These are phyloP conservation scores for Aegilops longissima DNA, from an alignment of 176 grass and related monocot genomes.

Conservation along the genomic window DNA sequence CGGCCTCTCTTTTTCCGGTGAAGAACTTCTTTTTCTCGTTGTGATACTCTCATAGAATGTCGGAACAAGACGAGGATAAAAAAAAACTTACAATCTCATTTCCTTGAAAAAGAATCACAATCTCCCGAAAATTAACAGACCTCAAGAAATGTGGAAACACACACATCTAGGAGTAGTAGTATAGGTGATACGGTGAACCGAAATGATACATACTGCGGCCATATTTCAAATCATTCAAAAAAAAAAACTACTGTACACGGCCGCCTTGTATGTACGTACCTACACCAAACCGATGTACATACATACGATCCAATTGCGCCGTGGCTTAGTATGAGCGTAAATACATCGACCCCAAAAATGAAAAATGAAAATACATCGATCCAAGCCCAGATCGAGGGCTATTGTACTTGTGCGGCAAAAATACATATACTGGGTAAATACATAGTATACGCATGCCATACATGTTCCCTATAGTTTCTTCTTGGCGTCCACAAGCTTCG, in stretches of 20 bases:
- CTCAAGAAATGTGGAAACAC: not conserved
- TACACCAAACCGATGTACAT: not conserved
- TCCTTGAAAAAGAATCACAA: not conserved
- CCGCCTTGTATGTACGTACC: not conserved
- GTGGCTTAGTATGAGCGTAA: not conserved
- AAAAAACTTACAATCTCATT: not conserved
- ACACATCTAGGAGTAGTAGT: not conserved
- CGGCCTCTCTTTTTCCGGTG: no score
- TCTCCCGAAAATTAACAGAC: not conserved
- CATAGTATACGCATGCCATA: not conserved
- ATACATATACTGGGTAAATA: not conserved
- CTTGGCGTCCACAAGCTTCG: not conserved
- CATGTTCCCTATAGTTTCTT: slow-evolving; percentile 5
- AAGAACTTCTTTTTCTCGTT: no score
- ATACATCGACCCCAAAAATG: not conserved
- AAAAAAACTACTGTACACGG: not conserved
- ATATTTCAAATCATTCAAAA: no score
- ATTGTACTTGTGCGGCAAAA: not conserved
- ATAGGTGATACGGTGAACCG: not conserved
- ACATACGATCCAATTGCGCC: not conserved
- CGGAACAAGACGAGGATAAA: not conserved
- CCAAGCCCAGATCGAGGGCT: not conserved
- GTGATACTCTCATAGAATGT: no score
- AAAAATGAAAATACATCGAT: not conserved
- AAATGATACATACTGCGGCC: not conserved